phyloP scores from a whole-genome alignment of 1,284 basidiomycete species.

The Irpex sp. region DNA sequence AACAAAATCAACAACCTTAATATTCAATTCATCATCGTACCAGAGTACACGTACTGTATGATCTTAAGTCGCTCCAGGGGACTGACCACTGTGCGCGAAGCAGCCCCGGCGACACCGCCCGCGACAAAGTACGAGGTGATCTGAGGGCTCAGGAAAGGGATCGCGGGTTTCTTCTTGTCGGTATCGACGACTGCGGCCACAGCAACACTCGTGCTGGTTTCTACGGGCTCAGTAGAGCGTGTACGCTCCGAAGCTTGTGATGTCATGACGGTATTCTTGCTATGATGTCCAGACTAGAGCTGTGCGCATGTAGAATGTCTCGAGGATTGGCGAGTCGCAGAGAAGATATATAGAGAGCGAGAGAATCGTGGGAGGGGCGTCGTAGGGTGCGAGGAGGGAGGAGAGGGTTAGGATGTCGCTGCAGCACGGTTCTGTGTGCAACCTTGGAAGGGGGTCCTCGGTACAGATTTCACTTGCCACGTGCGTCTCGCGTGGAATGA shows the following conservation, averaged over 20 bases:
- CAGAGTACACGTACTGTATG: slow-evolving; percentile 69
- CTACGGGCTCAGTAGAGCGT: not conserved
- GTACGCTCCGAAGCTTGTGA: slow-evolving; percentile 5
- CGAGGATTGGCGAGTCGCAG: not conserved
- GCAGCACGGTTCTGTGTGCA: not conserved
- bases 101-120: slow-evolving; percentile 78
- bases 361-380: not conserved
- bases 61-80: slow-evolving; percentile 93
- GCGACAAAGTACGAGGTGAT: slow-evolving; percentile 68
- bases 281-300: not conserved
- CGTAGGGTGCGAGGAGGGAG: not conserved
- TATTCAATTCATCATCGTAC: not conserved
- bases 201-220: not conserved
- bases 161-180: slow-evolving; percentile 11
- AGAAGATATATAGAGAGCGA: not conserved
- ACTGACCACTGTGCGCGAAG: slow-evolving; percentile 88
- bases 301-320: not conserved
- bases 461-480: not conserved
- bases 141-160: slow-evolving; percentile 48
- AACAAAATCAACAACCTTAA: not conserved
- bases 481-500: not conserved
- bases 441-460: not conserved
- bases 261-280: slow-evolving; percentile 10
- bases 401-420: not conserved
- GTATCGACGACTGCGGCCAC: not conserved